Percentiles rank a stretch among this genome's conserved stretches.
Conservation (phyloP, 495 filamentous ascomycete species). For the Darksidea phi region DNA sequence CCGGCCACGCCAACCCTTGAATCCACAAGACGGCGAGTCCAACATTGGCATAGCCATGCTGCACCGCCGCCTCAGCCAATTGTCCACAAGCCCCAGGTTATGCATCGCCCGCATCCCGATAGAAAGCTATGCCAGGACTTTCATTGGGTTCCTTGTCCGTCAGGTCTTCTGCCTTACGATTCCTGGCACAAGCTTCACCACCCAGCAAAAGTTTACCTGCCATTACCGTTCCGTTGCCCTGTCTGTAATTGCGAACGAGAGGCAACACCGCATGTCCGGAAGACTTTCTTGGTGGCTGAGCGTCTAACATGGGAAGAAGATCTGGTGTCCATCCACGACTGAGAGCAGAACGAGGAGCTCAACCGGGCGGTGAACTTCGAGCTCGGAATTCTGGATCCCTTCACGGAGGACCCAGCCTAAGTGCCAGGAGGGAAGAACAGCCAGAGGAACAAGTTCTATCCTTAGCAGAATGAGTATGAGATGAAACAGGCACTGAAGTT, state of each 20-base stretch:
- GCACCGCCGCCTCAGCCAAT: background rate
- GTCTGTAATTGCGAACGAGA: slow-evolving; percentile 1
- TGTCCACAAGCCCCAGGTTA: background rate
- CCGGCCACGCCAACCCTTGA: too few species aligned
- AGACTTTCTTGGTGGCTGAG: slow-evolving; percentile 32
- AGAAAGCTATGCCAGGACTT: slow-evolving; percentile 25
- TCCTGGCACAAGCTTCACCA: slow-evolving; percentile 31
- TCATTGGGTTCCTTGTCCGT: slow-evolving; percentile 27
- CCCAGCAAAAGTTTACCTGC: background rate
- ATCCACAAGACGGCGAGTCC: background rate
- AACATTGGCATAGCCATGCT: background rate
- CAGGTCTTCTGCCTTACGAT: slow-evolving; percentile 25
- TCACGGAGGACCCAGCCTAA: slow-evolving; percentile 22
- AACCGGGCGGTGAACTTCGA: slow-evolving; percentile 33
- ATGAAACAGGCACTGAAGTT: slow-evolving; percentile 21
- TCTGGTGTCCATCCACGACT: background rate
- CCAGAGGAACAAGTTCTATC: slow-evolving; percentile 21
- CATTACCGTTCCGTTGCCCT: slow-evolving; percentile 12
- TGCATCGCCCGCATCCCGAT: slow-evolving; percentile 19
- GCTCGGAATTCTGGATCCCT: slow-evolving; percentile 27
- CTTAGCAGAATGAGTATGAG: slow-evolving; percentile 31
- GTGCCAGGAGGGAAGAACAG: slow-evolving; percentile 27
- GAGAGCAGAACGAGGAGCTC: slow-evolving; percentile 25
- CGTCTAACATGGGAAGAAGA: slow-evolving; percentile 21
- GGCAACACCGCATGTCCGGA: slow-evolving; percentile 17